Conservation (phyloP, 2,329 filamentous ascomycete species). For the Arachnomyces sp. region DNA sequence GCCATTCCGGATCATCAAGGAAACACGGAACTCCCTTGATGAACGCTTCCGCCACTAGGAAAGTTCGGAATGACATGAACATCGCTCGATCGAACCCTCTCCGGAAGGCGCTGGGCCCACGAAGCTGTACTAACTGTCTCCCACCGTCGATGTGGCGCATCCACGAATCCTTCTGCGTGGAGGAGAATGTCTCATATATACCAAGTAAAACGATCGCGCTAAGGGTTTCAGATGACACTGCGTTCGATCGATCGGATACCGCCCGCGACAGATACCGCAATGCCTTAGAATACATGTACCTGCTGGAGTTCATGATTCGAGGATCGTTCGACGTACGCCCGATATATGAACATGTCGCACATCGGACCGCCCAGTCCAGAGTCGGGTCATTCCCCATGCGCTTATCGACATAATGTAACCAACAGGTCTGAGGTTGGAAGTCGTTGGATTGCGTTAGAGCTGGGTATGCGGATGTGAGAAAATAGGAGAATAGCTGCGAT, state of each 20-base stretch:
- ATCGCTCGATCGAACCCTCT: constrained; percentile 28
- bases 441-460: too few species aligned
- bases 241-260: constrained; percentile 18
- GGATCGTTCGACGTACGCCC: constrained; percentile 17
- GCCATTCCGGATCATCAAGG: constrained; percentile 28
- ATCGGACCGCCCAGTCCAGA: constrained; percentile 20
- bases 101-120: constrained; percentile 25
- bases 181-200: constrained; percentile 31
- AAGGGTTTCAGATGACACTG: constrained; percentile 26
- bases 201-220: constrained; percentile 28
- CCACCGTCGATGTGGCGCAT: constrained; percentile 30
- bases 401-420: constrained; percentile 22
- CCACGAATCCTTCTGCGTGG: constrained; percentile 30
- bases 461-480: constrained; percentile 20
- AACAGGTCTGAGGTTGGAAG: constrained; percentile 8
- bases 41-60: constrained; percentile 28
- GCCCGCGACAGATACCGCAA: constrained; percentile 21
- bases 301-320: constrained; percentile 20
- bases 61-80: constrained; percentile 29
- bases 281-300: constrained; percentile 24
- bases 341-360: constrained; percentile 24
- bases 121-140: constrained; percentile 26
- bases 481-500: constrained; percentile 21
- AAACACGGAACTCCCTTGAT: constrained; percentile 28
- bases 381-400: constrained; percentile 14